Base-by-base conservation (phyloP, 495 filamentous ascomycete species). In the Pseudevernia furfuracea region DNA sequence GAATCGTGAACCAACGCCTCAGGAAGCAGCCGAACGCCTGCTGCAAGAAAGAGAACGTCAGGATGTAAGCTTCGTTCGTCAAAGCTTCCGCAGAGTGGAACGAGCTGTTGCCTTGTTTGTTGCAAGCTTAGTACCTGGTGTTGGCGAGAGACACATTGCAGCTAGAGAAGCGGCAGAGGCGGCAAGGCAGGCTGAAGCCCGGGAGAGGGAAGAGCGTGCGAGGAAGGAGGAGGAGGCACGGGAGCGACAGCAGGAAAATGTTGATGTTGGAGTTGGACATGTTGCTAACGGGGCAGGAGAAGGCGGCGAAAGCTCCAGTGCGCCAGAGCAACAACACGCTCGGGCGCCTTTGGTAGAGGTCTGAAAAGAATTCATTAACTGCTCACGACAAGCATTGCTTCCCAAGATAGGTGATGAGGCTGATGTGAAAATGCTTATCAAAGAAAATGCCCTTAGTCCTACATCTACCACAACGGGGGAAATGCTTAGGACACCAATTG, bases 131-230 rank as follows among this genome's bases (percentile, higher is more conserved):
- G 84, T 90, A 37, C 92, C 92, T 0, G 92, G 92, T 11, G 80
- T 96, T 19, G 90, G 91, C 1, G 92, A 96, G 73, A 76, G 90
- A 53, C 88, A 94, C 70, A 90, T 96, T 55, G 80, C 82, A 64
- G 86, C 84, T 43, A 79, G 86, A 44, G 86, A 88, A 69, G 84
- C 80, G 6, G 83, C 84, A 11, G 85, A 85, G 67, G 79, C 77
- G 30, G 80, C 78, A 36, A 79, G 79, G 55, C 76, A 83, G 69
- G 81, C 78, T 43, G 75, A 79, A 67, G 70, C 79, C 65, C 74
- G 74, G 55, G 72, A 80, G 58, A 74, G 71, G n/a, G 77, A 76
- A 60, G 80, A 80, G 61, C 77, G 74, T 12, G 81, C 65, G 65
- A 63, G 68, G 46, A 71, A 74, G 49, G 77, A 71, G 59, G 78